Base-by-base conservation (phyloP, 768 basidiomycete species). In the Mycena pura region DNA sequence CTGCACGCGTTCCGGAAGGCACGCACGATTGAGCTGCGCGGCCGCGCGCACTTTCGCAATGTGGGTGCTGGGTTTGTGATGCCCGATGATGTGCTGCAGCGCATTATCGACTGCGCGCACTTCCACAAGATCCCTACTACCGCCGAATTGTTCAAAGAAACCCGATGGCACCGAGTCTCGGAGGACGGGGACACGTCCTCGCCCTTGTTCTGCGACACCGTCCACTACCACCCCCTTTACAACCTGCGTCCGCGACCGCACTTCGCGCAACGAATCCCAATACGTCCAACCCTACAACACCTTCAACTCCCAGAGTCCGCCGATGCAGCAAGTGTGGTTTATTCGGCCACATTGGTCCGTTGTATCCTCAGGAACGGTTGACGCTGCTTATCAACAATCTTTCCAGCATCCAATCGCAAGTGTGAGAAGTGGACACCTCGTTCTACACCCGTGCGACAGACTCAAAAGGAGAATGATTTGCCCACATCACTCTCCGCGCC, bases 21-120 rank as follows among this genome's bases (percentile, higher is more conserved):
- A 1, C 52, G 52, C n/a, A 53, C 29, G 3, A 44, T 53, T 15
- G 40, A 43, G 8, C 5, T 43, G 28, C 19, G 10, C 8, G 40
- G 52, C 19, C 13, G 19, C 11, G 52, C 52, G 2, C 1, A 9
- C 21, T 53, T 31, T n/a, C 3, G 52, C 2, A 53, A 29, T 14
- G 14, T 6, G 13, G 52, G 52, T 0, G 40, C 40, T 27, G 52
- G n/a, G 4, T 43, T 2, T 4, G 24, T 53, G 21, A 53, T 53
- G 52, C 21, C 52, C 6, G 52, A 41, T 14, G 40, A 53, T 0
- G 22, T 43, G 2, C 19, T 53, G 2, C 5, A 43, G 0, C 40
- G 52, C 15, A 53, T 53, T 3, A 31, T 53, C 5, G 52, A 53
- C 52, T 53, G 52, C 25, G 39, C 52, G 11, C 52, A 32, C 15